These are phyloP conservation scores for Esteya vermicola DNA, from an alignment of 2,329 filamentous ascomycete genomes.

Conservation along the genomic window DNA sequence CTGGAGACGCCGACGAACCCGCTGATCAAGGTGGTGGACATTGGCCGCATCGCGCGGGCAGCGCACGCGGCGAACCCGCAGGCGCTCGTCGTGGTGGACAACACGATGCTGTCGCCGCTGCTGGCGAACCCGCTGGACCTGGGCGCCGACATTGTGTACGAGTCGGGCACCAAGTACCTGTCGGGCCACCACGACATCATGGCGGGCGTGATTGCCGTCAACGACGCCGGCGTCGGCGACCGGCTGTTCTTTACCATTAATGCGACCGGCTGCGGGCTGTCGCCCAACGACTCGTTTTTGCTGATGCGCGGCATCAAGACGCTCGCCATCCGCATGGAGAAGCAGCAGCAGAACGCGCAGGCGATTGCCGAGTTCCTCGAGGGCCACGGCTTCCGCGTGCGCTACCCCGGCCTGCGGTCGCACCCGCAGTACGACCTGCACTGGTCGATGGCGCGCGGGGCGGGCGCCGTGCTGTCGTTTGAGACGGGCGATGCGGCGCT, in stretches of 20 bases:
- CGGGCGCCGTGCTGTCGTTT: conserved; percentile 88
- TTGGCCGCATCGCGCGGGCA: conserved; percentile 61
- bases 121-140: conserved; percentile 87
- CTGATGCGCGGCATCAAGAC: conserved; percentile 95
- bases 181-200: conserved; percentile 98
- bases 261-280: conserved; percentile 81
- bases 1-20: conserved; percentile 96
- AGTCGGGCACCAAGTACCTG: conserved; percentile 94
- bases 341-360: conserved; percentile 88
- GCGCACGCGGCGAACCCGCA: conserved; percentile 65
- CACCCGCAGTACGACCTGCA: conserved; percentile 96
- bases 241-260: conserved; percentile 97
- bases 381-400: conserved; percentile 78
- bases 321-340: conserved; percentile 94
- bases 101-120: conserved; percentile 97
- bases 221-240: conserved; percentile 67
- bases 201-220: conserved; percentile 91
- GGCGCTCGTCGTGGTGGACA: conserved; percentile 84
- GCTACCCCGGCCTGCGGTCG: conserved; percentile 85
- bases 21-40: conserved; percentile 94
- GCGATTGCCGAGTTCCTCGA: conserved; percentile 88
- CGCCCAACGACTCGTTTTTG: conserved; percentile 91
- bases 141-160: conserved; percentile 91
- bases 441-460: conserved; percentile 86
- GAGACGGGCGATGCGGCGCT: conserved; percentile 79